Conservation (phyloP, 768 basidiomycete species). For the Ephemerocybe angulata region DNA sequence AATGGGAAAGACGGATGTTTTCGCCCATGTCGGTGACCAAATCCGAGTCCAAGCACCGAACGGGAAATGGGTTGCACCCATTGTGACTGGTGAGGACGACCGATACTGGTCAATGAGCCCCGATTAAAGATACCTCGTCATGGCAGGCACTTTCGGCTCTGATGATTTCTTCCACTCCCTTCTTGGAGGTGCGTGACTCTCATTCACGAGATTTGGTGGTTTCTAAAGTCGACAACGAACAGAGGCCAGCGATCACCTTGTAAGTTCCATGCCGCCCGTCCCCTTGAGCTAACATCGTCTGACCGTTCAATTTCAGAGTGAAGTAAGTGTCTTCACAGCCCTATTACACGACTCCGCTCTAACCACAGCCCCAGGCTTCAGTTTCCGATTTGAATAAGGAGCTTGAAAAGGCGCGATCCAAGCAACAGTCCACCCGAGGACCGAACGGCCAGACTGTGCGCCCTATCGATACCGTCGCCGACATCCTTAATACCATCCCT, state of each 20-base stretch:
- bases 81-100: constrained; percentile 61
- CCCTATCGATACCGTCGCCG: constrained; percentile 51
- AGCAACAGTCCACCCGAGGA: constrained; percentile 31
- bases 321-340: constrained; percentile 16
- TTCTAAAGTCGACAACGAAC: not conserved
- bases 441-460: constrained; percentile 31
- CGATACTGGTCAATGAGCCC: not conserved
- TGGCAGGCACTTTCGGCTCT: constrained; percentile 65
- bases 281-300: constrained; percentile 3
- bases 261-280: no score
- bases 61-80: constrained; percentile 72
- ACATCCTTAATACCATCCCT: constrained; percentile 59
- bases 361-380: constrained; percentile 53
- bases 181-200: constrained; percentile 54
- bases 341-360: not conserved
- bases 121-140: no score
- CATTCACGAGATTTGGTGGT: not conserved
- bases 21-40: constrained; percentile 82
- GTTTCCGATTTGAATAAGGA: constrained; percentile 84
- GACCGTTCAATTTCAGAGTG: constrained; percentile 26
- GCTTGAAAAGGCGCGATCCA: constrained; percentile 65
- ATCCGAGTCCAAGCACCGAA: constrained; percentile 71
- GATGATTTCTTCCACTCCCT: constrained; percentile 79
- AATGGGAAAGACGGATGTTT: constrained; percentile 74
- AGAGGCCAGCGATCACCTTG: constrained; percentile 65